These are phyloP conservation scores for Leishmania aethiopica DNA, from an alignment of 208 protist species.

Conservation along the genomic window DNA sequence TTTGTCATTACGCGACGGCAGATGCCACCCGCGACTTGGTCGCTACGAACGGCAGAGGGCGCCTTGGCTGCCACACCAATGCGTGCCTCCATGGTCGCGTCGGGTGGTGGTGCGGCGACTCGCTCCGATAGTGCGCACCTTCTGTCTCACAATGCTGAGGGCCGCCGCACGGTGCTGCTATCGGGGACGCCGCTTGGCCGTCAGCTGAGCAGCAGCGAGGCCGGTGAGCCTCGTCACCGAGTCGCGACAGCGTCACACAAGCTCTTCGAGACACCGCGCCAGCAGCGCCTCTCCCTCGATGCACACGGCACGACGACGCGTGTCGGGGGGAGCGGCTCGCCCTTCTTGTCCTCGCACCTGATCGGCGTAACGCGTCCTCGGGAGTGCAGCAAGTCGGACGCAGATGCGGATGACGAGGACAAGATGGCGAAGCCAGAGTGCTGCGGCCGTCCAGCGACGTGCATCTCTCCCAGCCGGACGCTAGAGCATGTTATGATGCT, in stretches of 20 bases:
- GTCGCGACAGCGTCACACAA: no score
- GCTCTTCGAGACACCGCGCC: not conserved
- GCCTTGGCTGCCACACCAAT: conserved; percentile 27
- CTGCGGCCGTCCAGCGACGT: conserved; percentile 23
- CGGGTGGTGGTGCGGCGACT: not conserved
- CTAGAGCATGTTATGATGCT: conserved; percentile 47
- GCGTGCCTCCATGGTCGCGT: conserved; percentile 20
- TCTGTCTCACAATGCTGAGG: not conserved
- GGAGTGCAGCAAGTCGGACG: not conserved
- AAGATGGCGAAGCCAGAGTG: not conserved
- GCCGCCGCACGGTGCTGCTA: not conserved
- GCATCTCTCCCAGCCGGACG: conserved; percentile 55
- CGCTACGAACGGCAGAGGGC: conserved; percentile 28
- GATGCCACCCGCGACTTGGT: conserved; percentile 23
- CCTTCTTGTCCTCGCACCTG: not conserved
- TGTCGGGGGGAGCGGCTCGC: not conserved
- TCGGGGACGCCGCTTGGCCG: not conserved
- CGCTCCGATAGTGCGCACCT: not conserved
- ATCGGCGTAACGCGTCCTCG: not conserved
- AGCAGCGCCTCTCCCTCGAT: conserved; percentile 2
- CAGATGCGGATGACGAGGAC: not conserved
- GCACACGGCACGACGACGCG: not conserved
- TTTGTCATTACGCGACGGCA: conserved; percentile 39
- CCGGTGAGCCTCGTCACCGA: not conserved
- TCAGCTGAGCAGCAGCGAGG: not conserved